Conservation (phyloP, 176 grass and related monocot genomes). For the Oryza glaberrima region DNA sequence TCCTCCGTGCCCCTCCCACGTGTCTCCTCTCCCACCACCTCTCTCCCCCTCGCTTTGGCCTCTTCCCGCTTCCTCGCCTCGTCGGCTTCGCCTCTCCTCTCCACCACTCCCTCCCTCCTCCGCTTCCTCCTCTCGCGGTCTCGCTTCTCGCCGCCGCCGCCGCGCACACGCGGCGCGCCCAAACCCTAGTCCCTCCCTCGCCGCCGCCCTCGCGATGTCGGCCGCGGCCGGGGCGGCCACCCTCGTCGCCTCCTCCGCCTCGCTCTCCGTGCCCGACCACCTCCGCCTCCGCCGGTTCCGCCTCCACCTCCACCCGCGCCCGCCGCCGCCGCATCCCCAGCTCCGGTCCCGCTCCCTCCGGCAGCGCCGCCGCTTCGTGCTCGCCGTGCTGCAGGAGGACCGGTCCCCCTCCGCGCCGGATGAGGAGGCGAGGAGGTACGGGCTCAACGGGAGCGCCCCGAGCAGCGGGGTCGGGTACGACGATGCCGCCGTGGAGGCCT, state of each 20-base stretch:
- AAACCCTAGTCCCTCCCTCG: slow-evolving; percentile 12
- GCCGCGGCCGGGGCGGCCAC: slow-evolving; percentile 22
- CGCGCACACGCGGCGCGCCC: not conserved
- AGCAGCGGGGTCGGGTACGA: slow-evolving; percentile 49
- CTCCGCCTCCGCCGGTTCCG: slow-evolving; percentile 37
- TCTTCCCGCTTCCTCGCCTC: not conserved
- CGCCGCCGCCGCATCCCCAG: not conserved
- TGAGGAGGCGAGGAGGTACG: slow-evolving; percentile 43
- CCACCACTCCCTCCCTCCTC: not conserved
- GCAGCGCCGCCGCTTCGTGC: not conserved
- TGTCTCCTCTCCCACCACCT: slow-evolving; percentile 41
- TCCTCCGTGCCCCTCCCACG: slow-evolving; percentile 39
- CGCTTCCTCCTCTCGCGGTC: not conserved
- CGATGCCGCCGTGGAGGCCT: slow-evolving; percentile 41
- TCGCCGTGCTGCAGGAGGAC: slow-evolving; percentile 38
- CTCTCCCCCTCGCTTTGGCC: not conserved
- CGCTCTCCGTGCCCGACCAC: slow-evolving; percentile 51
- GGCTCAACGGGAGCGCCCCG: slow-evolving; percentile 52
- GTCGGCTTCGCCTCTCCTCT: not conserved
- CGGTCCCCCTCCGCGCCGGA: slow-evolving; percentile 13
- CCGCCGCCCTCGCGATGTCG: slow-evolving; percentile 34
- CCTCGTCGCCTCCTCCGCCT: slow-evolving; percentile 47
- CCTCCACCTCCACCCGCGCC: slow-evolving; percentile 1
- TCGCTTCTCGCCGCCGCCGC: not conserved
- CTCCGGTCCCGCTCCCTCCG: not conserved